A percentile compares a stretch with the other conserved stretches of the same genome.
Evolutionary conservation across 352 stramenopile genomes (phyloP).

Genomic region (Thraustochytrium sp.): DNA sequence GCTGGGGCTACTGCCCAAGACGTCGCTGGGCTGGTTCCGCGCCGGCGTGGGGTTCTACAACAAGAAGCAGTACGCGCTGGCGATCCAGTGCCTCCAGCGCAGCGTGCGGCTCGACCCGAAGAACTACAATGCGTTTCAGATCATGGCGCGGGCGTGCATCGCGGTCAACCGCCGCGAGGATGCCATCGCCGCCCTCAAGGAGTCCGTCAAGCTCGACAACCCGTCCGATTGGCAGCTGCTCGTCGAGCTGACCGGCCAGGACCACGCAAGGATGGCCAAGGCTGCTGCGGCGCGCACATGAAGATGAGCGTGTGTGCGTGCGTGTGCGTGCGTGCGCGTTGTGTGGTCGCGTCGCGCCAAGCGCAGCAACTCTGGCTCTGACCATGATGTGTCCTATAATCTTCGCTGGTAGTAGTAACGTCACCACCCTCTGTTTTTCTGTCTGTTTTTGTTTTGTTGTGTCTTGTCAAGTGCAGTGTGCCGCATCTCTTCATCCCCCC

Average conservation of each 20-base stretch:
- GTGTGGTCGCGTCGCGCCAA: background rate
- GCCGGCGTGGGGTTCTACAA: conserved; percentile 41
- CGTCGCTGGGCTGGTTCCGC: conserved; percentile 34
- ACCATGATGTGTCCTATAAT: too few relatives aligned
- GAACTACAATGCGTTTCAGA: conserved; percentile 39
- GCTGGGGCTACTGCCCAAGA: conserved; percentile 25
- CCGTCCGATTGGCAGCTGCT: conserved; percentile 36
- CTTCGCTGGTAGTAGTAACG: too few relatives aligned
- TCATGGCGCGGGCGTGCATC: conserved; percentile 35
- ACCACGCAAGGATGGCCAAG: background rate
- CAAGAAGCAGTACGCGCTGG: conserved; percentile 39
- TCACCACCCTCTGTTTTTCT: too few relatives aligned
- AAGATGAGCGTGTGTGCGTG: background rate
- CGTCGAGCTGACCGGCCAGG: conserved; percentile 24
- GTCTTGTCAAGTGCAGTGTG: background rate
- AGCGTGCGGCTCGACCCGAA: conserved; percentile 7
- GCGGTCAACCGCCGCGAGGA: conserved; percentile 28
- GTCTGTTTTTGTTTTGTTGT: too few relatives aligned
- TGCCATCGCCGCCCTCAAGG: conserved; percentile 20
- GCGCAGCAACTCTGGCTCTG: too few relatives aligned
- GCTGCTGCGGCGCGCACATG: background rate
- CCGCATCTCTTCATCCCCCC: too few relatives aligned
- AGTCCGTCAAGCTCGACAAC: conserved; percentile 38
- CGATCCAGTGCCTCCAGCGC: conserved; percentile 24
- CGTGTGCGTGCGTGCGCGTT: too few relatives aligned